Evolutionary conservation across 306 rosid genomes (phyloP).

Genomic region (Rosa chinensis): DNA sequence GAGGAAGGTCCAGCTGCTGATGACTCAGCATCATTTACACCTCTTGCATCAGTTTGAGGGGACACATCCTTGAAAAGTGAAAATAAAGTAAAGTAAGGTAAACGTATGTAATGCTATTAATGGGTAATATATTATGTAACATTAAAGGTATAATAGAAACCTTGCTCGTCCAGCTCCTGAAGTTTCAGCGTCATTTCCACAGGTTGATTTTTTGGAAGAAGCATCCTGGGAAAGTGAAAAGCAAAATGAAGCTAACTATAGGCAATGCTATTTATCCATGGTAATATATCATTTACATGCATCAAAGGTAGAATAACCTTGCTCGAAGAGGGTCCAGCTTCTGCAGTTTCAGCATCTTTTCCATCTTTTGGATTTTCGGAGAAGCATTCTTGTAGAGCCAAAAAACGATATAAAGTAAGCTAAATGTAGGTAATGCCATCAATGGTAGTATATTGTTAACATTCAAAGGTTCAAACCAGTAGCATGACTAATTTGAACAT

Average conservation of each 20-base stretch:
- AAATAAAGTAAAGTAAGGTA: neutral
- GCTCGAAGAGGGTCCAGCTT: neutral
- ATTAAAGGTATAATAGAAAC: neutral
- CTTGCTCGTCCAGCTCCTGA: neutral
- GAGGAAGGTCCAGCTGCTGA: neutral
- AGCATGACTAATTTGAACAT: too few species aligned
- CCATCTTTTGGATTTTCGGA: neutral
- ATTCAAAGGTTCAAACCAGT: too few species aligned
- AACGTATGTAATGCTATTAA: neutral
- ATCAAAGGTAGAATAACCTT: neutral
- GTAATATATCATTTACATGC: neutral
- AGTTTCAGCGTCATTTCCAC: neutral
- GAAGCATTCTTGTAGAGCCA: neutral
- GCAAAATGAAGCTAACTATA: neutral
- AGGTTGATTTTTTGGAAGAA: neutral
- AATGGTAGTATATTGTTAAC: too few species aligned
- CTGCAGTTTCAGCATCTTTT: neutral
- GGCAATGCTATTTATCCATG: neutral
- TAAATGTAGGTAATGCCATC: too few species aligned
- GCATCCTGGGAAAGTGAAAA: neutral
- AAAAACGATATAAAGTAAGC: neutral
- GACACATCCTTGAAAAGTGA: slow-evolving; percentile 24
- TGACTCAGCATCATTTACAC: neutral
- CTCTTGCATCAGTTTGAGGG: neutral
- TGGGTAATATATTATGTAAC: neutral